Evolutionary conservation across 176 grass and related monocot species (phyloP), one percentile per base, ranked within the genome.

Genomic region (Avena atlantica): DNA sequence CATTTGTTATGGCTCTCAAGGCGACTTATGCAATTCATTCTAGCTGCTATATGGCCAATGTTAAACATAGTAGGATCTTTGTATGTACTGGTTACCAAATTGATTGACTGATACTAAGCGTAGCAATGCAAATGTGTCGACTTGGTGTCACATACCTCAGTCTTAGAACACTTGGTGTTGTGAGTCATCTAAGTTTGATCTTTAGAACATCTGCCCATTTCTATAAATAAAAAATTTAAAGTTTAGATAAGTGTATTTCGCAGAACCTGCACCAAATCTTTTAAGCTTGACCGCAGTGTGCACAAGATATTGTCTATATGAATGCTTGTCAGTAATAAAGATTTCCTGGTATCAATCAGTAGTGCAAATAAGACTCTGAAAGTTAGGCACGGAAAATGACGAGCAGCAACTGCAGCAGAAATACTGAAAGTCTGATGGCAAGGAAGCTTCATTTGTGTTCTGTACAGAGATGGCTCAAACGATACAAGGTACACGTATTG

Each of bases 371-470:
- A 36, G 9, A 68, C 31, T 69, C 16, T 70, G 9, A 4, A 70
- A 40, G 34, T 23, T 20, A 23, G 17, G 19, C 40, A 71, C 12
- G 68, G 45, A 47, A 45, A 34, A 34, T 34, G 31, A 34, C 31
- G 31, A 34, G 31, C 31, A 34, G 2, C 31, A 34, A 34, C 31
- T 34, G 31, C 9, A 44, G 19, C 17, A 71, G 9, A 71, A 10
- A 70, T 5, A 72, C 19, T 72, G 9, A 47, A 47, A 13, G 19
- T 72, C 40, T 72, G 23, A 4, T 72, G 19, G 69, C 40, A 47
- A 13, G 69, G 69, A 11, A 23, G 19, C 40, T 72, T 72, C 69
- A 71, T 71, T 71, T 71, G 40, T 72, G 37, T 72, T 72, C 9
- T 23, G 40, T 10, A 47, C 71, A 47, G 69, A n/a, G 69, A 72